Percentiles rank a stretch among this genome's conserved stretches.
Conservation (phyloP, 139 green algal species). For the Parachlorella kessleri region DNA sequence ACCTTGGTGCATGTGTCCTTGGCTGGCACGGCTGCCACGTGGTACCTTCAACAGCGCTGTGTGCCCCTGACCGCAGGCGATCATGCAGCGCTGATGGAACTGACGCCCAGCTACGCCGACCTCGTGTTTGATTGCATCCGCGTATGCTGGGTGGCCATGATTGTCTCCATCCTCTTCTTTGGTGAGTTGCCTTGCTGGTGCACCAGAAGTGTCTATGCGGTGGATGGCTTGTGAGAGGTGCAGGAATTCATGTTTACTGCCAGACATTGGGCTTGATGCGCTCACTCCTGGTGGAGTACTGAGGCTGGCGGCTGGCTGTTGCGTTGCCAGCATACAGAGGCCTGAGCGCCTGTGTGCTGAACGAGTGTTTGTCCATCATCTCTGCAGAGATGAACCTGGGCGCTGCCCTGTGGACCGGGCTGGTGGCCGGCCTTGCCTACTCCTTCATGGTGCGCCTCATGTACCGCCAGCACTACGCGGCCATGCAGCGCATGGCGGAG, state of each 20-base stretch:
- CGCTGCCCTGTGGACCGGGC: slow-evolving; percentile 60
- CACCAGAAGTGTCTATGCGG: neutral
- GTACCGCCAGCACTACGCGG: slow-evolving; percentile 52
- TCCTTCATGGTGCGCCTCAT: slow-evolving; percentile 57
- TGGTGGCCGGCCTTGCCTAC: slow-evolving; percentile 58
- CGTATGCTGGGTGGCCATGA: slow-evolving; percentile 75
- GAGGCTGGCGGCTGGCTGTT: too few species aligned
- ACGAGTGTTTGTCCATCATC: too few species aligned
- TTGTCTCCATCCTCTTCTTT: slow-evolving; percentile 49
- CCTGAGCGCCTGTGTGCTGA: too few species aligned
- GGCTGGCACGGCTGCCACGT: neutral
- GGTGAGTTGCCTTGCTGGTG: slow-evolving; percentile 10
- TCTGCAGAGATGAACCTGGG: slow-evolving; percentile 58
- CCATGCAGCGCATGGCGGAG: slow-evolving; percentile 33
- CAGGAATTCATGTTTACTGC: too few species aligned
- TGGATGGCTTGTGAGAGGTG: too few species aligned
- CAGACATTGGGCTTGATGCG: too few species aligned
- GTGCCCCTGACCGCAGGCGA: slow-evolving; percentile 9
- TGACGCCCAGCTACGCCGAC: slow-evolving; percentile 55
- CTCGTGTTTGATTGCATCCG: slow-evolving; percentile 86
- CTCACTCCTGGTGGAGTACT: too few species aligned
- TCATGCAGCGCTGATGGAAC: slow-evolving; percentile 21
- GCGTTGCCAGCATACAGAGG: too few species aligned
- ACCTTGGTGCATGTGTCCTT: too few species aligned
- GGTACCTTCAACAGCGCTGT: too few species aligned